Base-by-base conservation (phyloP, 75 land plant species). In the Larix kaempferi region DNA sequence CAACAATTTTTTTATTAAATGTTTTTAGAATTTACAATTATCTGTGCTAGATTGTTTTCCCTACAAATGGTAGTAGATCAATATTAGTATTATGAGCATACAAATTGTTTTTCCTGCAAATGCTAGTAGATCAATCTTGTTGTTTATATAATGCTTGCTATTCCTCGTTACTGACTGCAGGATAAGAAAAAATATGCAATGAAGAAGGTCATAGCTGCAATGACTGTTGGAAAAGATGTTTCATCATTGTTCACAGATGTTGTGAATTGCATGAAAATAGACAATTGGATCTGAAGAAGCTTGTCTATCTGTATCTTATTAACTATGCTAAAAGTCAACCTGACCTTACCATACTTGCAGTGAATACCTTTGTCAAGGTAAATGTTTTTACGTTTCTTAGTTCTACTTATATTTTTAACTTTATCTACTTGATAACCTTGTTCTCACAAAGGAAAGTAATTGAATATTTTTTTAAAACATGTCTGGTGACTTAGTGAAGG, bases 261-360 rank as follows among this genome's bases (percentile, higher is more conserved):
- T 55, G 99, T 98, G 71, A 98, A 98, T 84, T 98, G 99, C 86
- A 98, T 98, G 99, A 98, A 98, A 80, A 98, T 98, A 17, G 99
- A 98, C 66, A 98, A 95, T 82, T 98, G 86, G 99, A 98, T 82
- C 84, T 98, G 77, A 98, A 98, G 84, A 98, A 98, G 86, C 91
- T 98, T 74, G 99, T 98, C 14, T 98, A 98, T 82, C 85, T 98
- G n/a, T 98, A 98, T 71, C 99, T 98, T 49, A 98, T 98, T 57
- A 98, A 98, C 80, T 98, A 98, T 90, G 99, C 99, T 41, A 98
- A 98, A 84, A 95, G 98, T 77, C 99, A 98, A 71, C 99, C 99
- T 33, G 99, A 98, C 82, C 93, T 98, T 25, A 98, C 99, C 56
- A 98, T 98, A 59, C 94, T 98, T 82, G 99, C 99, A 58, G 99